Conservation (phyloP, 257 asterid species). For the Fraxinus americana region DNA sequence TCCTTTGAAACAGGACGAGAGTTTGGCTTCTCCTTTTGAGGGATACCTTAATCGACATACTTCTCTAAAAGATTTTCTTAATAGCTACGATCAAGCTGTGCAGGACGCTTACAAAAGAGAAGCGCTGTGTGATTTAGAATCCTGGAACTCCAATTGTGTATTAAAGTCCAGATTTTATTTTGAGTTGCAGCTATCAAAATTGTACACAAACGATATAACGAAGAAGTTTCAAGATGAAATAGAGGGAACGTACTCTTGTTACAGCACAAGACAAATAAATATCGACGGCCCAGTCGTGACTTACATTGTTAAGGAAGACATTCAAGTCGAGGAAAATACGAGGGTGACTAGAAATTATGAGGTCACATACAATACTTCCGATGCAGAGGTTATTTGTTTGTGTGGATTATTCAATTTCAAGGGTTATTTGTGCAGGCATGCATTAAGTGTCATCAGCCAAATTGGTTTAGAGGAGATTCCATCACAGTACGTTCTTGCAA, state of each 20-base stretch:
- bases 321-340: slow-evolving; percentile 32
- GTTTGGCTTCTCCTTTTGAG: slow-evolving; percentile 40
- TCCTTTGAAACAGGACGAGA: slow-evolving; percentile 33
- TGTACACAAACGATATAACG: slow-evolving; percentile 44
- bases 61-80: slow-evolving; percentile 48
- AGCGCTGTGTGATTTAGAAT: slow-evolving; percentile 45
- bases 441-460: slow-evolving; percentile 50
- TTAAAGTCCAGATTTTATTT: slow-evolving; percentile 49
- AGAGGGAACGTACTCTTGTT: slow-evolving; percentile 52
- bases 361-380: slow-evolving; percentile 46
- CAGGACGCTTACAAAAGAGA: slow-evolving; percentile 47
- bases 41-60: slow-evolving; percentile 42
- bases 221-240: slow-evolving; percentile 51
- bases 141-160: slow-evolving; percentile 31
- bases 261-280: slow-evolving; percentile 32
- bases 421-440: slow-evolving; percentile 69
- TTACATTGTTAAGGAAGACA: slow-evolving; percentile 46
- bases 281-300: slow-evolving; percentile 39
- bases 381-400: slow-evolving; percentile 41
- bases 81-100: slow-evolving; percentile 38
- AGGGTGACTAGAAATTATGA: slow-evolving; percentile 48
- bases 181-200: slow-evolving; percentile 51
- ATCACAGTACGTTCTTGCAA: slow-evolving; percentile 55
- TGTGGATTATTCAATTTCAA: slow-evolving; percentile 58
- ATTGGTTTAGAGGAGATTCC: slow-evolving; percentile 58